Base-by-base conservation (phyloP, 192 early-diverging fungal genomes). In the Radiomyces spectabilis region DNA sequence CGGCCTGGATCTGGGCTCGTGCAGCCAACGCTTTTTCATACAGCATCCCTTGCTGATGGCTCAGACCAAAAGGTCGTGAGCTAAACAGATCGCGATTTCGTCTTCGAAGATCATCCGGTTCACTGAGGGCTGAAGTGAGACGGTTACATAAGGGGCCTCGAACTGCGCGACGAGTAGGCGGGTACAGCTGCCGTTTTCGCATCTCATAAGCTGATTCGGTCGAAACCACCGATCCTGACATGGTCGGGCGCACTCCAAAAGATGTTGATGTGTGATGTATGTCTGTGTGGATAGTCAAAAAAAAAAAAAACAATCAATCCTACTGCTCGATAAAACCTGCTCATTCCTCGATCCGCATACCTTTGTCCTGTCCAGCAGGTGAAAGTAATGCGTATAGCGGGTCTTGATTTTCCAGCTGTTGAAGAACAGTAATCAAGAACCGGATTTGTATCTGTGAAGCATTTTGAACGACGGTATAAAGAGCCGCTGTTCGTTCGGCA, bases 371-470 rank as follows among this genome's bases (percentile, higher is more conserved):
- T 18, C 63, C 62, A 22, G 75, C 72, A 12, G 75, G 68, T 19
- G 72, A 61, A 6, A 80, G 51, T 24, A 77, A 71, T 19, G 78
- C 72, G 8, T 65, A 68, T 22, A 81, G 66, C 8, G 87, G 82
- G 48, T 97, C 92, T 51, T 84, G 80, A 65, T 86, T 81, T 24
- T 89, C 86, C 86, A 94, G 85, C 59, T 94, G 88, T 70, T 93
- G 89, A 55, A 97, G 66, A 1, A 95, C 91, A 4, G 90, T 91
- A 48, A 93, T 92, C 41, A 97, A 89, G 61, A 97, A 98, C 25
- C 93, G 83, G 53, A 93, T 84, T 73, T 98, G 95, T 45, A 97
- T 84, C 48, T 82, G 88, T 15, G 86, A 89, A 8, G 89, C 83
- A 71, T 91, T 84, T 69, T 95, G 92, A 47, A 98, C 75, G 29